Evolutionary conservation across 2,329 filamentous ascomycete genomes (phyloP).

Genomic region (Amesomyces nigricolor): DNA sequence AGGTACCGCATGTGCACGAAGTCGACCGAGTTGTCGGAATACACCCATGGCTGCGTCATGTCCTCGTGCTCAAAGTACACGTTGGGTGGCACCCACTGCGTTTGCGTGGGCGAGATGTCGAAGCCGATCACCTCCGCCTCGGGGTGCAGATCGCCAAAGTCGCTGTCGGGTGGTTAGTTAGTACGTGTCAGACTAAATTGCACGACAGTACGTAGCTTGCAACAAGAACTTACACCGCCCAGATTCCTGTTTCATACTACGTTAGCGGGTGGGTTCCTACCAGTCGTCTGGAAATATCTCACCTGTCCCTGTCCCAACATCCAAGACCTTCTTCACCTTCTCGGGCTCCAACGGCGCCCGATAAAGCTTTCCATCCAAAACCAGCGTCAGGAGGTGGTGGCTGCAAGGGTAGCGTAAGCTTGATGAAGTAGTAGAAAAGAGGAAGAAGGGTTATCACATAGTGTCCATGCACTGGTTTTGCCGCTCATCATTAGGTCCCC

Average conservation of each 20-base stretch:
- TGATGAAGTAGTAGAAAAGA: not conserved
- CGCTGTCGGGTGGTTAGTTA: conserved; percentile 32
- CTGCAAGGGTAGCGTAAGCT: not conserved
- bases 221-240: conserved; percentile 6
- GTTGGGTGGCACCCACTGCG: conserved; percentile 24
- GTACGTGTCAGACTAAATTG: no score
- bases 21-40: conserved; percentile 44
- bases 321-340: conserved; percentile 17
- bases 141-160: conserved; percentile 35
- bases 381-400: conserved; percentile 15
- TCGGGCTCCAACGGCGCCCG: conserved; percentile 14
- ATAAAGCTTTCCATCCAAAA: conserved; percentile 15
- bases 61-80: conserved; percentile 43
- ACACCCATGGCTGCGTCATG: conserved; percentile 43
- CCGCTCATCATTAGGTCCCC: conserved; percentile 20
- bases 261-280: not conserved
- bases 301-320: conserved; percentile 23
- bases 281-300: not conserved
- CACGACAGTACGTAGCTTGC: no score
- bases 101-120: conserved; percentile 29
- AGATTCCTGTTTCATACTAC: conserved; percentile 12
- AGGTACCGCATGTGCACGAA: conserved; percentile 47
- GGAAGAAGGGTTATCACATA: not conserved
- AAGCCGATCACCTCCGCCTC: conserved; percentile 25
- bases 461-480: conserved; percentile 19